phyloP scores from a whole-genome alignment of 495 filamentous ascomycete species.

The Thermothielavioides terrestris region DNA sequence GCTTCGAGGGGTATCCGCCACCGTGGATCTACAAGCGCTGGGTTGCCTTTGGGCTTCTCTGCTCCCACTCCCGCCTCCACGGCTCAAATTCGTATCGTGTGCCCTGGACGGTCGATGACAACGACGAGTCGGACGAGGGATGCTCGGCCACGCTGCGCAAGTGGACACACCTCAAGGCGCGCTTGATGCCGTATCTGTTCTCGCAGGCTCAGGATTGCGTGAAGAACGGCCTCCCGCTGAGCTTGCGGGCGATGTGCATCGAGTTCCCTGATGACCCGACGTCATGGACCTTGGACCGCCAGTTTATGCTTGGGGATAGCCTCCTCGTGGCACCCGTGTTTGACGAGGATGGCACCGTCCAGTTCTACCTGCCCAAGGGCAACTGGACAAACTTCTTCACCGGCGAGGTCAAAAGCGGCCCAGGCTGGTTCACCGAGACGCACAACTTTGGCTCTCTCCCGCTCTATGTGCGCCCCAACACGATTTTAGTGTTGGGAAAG shows the following conservation, averaged over 20 bases:
- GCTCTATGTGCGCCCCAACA: conserved; percentile 42
- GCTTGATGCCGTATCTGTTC: conserved; percentile 55
- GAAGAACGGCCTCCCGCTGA: conserved; percentile 42
- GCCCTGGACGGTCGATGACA: conserved; percentile 61
- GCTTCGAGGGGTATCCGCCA: conserved; percentile 60
- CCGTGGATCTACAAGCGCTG: conserved; percentile 68
- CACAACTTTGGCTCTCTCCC: conserved; percentile 41
- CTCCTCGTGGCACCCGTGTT: conserved; percentile 55
- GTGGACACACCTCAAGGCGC: conserved; percentile 53
- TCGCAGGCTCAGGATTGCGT: conserved; percentile 43
- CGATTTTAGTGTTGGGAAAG: conserved; percentile 40
- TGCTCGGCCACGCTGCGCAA: conserved; percentile 49
- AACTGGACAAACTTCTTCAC: conserved; percentile 49
- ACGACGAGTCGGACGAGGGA: conserved; percentile 35
- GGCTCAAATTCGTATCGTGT: conserved; percentile 60
- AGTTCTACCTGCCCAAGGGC: conserved; percentile 55
- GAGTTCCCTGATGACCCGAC: conserved; percentile 59
- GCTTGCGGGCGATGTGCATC: conserved; percentile 51
- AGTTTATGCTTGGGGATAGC: conserved; percentile 56
- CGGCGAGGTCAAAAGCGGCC: conserved; percentile 34
- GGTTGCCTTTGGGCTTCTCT: conserved; percentile 64
- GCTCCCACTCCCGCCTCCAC: conserved; percentile 59
- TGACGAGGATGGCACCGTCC: conserved; percentile 47
- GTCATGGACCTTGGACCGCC: conserved; percentile 53
- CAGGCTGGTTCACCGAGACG: conserved; percentile 41